Evolutionary conservation across 371 early-diverging fungal species (phyloP).

Genomic region (Umbelopsis sp.): DNA sequence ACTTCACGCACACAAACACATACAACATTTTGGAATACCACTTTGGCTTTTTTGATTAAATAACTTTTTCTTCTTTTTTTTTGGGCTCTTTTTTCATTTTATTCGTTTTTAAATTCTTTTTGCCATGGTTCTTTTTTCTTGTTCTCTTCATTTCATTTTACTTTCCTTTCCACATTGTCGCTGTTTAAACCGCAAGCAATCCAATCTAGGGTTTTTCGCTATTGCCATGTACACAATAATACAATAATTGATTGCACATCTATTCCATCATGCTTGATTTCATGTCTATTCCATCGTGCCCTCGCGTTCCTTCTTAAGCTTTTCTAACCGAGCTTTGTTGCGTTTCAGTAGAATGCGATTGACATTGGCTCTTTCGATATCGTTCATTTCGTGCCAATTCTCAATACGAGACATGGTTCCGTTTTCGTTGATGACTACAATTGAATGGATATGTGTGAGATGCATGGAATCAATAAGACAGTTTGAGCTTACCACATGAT

Average conservation of each 20-base stretch:
- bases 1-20: no score
- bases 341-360: conserved; percentile 68
- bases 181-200: neutral
- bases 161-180: conserved; percentile 2
- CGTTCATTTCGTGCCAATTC: conserved; percentile 76
- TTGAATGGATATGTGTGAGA: neutral
- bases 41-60: no score
- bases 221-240: conserved; percentile 14
- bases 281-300: neutral
- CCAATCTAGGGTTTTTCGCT: neutral
- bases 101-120: neutral
- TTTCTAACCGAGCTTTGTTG: conserved; percentile 59
- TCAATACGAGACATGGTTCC: conserved; percentile 74
- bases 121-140: neutral
- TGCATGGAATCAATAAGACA: neutral
- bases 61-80: no score
- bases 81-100: no score
- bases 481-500: neutral
- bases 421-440: conserved; percentile 62
- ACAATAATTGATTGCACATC: conserved; percentile 3
- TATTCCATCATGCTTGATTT: neutral
- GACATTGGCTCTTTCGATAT: conserved; percentile 65
- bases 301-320: conserved; percentile 35
- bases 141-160: neutral
- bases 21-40: no score